phyloP scores from a whole-genome alignment of 1,284 basidiomycete genomes.

The Heterobasidion annosum region DNA sequence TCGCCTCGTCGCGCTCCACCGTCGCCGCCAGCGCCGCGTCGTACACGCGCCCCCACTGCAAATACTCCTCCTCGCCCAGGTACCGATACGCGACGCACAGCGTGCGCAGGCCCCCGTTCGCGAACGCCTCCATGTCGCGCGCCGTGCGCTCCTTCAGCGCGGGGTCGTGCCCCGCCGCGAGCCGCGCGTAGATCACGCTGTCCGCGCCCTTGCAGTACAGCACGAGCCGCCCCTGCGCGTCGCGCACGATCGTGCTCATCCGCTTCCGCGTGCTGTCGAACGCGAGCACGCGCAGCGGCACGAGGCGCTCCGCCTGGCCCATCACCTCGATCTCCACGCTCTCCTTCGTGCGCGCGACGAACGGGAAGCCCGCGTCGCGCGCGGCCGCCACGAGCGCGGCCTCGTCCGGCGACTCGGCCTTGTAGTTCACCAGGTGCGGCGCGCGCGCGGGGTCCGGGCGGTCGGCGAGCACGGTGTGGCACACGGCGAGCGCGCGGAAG shows the following conservation, averaged over 20 bases:
- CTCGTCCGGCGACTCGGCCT: slow-evolving; percentile 94
- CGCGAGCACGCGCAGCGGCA: slow-evolving; percentile 76
- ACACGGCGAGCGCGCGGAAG: slow-evolving; percentile 86
- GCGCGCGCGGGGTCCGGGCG: slow-evolving; percentile 53
- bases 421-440: slow-evolving; percentile 78
- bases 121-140: slow-evolving; percentile 88
- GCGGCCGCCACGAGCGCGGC: slow-evolving; percentile 90
- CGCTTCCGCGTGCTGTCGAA: slow-evolving; percentile 92
- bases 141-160: slow-evolving; percentile 70
- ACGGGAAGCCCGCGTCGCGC: slow-evolving; percentile 89
- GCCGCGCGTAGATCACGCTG: slow-evolving; percentile 85
- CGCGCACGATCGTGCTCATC: slow-evolving; percentile 86
- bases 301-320: slow-evolving; percentile 81
- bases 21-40: slow-evolving; percentile 74
- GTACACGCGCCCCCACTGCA: slow-evolving; percentile 74
- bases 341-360: slow-evolving; percentile 71
- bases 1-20: slow-evolving; percentile 80
- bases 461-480: slow-evolving; percentile 86
- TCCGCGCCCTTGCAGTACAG: slow-evolving; percentile 97
- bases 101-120: slow-evolving; percentile 88
- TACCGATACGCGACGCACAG: slow-evolving; percentile 84
- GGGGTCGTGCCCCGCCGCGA: slow-evolving; percentile 68
- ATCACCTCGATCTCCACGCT: slow-evolving; percentile 85
- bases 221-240: slow-evolving; percentile 73
- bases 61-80: slow-evolving; percentile 78